These are phyloP conservation scores for Furcasterigmium furcatum DNA, from an alignment of 2,329 filamentous ascomycete genomes.

Conservation along the genomic window DNA sequence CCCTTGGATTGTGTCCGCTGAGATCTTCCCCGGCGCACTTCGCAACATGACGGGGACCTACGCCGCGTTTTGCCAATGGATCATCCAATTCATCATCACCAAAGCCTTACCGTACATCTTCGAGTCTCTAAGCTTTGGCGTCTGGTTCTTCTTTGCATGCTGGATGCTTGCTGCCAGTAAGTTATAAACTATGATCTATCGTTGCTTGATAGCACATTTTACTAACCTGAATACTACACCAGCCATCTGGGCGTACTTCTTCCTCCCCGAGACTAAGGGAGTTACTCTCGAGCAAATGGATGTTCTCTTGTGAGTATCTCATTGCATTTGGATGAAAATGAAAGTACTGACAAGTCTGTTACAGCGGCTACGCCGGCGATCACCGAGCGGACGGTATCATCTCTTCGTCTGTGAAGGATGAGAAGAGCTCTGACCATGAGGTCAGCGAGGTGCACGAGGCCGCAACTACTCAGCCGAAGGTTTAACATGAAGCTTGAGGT, in stretches of 20 bases:
- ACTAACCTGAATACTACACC: too few species aligned
- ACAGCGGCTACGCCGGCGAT: constrained; percentile 10
- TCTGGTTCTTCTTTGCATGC: constrained; percentile 55
- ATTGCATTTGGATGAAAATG: background rate
- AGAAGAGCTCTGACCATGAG: constrained; percentile 7
- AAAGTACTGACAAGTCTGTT: background rate
- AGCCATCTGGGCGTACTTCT: constrained; percentile 46
- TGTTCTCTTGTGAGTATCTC: constrained; percentile 10
- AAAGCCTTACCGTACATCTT: constrained; percentile 43
- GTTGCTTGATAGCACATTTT: too few species aligned
- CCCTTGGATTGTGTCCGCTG: constrained; percentile 40
- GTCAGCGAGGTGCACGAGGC: constrained; percentile 4
- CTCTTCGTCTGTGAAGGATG: background rate
- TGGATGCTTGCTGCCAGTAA: constrained; percentile 45
- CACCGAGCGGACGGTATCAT: constrained; percentile 1
- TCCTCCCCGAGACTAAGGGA: constrained; percentile 53
- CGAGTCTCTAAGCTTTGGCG: constrained; percentile 41
- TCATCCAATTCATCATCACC: constrained; percentile 38
- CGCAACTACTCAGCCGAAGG: too few species aligned
- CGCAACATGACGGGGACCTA: constrained; percentile 37
- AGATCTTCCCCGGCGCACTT: constrained; percentile 40
- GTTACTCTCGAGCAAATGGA: constrained; percentile 52
- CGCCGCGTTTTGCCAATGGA: constrained; percentile 36
- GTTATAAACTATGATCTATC: too few species aligned
- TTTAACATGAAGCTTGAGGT: too few species aligned